Evolutionary conservation across 2,329 filamentous ascomycete genomes (phyloP), one percentile per base, ranked within the genome.

Genomic region (Fusarium succisae): DNA sequence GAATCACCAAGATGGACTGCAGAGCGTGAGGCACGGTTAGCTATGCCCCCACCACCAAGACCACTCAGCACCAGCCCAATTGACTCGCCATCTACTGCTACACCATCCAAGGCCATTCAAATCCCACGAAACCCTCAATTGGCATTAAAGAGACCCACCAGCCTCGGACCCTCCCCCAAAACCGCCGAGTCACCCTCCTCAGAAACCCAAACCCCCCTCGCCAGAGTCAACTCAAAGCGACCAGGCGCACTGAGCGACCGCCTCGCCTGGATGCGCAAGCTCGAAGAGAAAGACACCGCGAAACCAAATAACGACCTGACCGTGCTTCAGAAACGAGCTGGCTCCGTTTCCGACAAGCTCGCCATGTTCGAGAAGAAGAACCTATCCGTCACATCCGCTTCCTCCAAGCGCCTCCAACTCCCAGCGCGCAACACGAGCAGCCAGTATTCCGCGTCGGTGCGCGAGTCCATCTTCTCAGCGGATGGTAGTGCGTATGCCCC

Each of bases 291-390:
- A 43, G 54, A 48, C 9, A 37, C 17, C 6, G 22, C 48, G 10
- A 51, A 50, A n/a, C 47, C 66, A 3, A 70, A 70, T 41, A 69
- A 61, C 17, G 68, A 70, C 24, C 28, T 55, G 3, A 20, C 47
- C 4, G 43, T 9, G 26, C 28, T 70, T 5, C 66, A 62, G 6
- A 70, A 70, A 43, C 66, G 68, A 47, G 61, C 61, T 24, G 68
- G 68, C 32, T 66, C 43, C 24, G 68, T 70, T 24, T 70, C 68
- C 3, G 68, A 70, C 41, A 70, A 56, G 54, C 66, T 70, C 26
- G 68, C 68, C 54, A 70, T 70, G 68, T 70, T 70, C 5, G 68
- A 70, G 43, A 70, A 38, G 60, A 70, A 60, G 37, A 66, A 55
- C 48, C 32, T 66, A 8, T 60, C 68, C 1, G 61, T 41, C 1